A percentile compares a stretch with the other conserved stretches of the same genome.
Conservation (phyloP, 192 early-diverging fungal genomes). For the Gryganskiella cystojenkinii region DNA sequence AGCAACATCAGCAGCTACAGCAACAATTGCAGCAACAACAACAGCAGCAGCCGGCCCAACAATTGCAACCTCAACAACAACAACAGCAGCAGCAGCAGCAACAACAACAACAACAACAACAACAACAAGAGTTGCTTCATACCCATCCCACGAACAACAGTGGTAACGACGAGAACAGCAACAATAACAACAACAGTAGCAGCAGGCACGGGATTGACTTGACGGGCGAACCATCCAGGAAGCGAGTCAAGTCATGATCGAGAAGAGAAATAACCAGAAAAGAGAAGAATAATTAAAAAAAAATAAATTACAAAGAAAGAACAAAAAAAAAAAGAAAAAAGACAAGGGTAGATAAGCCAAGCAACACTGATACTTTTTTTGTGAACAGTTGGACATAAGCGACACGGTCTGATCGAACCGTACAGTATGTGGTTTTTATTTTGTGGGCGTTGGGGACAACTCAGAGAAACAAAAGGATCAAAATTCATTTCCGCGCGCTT, state of each 20-base stretch:
- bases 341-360: no score
- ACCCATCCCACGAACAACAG: neutral
- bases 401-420: no score
- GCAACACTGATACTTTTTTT: no score
- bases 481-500: no score
- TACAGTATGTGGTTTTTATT: no score
- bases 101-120: constrained; percentile 13
- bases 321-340: no score
- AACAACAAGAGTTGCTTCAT: neutral
- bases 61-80: constrained; percentile 22
- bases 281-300: no score
- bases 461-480: no score
- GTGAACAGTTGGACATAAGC: no score
- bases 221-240: constrained; percentile 19
- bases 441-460: no score
- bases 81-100: constrained; percentile 25
- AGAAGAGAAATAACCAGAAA: no score
- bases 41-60: constrained; percentile 18
- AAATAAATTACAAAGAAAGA: no score
- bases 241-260: constrained; percentile 27
- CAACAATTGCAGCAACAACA: constrained; percentile 9
- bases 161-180: neutral
- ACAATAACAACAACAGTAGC: neutral
- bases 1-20: constrained; percentile 29
- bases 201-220: constrained; percentile 12